These are phyloP conservation scores for Pyrenochaeta sp. DNA, from an alignment of 2,329 filamentous ascomycete species.

Conservation along the genomic window DNA sequence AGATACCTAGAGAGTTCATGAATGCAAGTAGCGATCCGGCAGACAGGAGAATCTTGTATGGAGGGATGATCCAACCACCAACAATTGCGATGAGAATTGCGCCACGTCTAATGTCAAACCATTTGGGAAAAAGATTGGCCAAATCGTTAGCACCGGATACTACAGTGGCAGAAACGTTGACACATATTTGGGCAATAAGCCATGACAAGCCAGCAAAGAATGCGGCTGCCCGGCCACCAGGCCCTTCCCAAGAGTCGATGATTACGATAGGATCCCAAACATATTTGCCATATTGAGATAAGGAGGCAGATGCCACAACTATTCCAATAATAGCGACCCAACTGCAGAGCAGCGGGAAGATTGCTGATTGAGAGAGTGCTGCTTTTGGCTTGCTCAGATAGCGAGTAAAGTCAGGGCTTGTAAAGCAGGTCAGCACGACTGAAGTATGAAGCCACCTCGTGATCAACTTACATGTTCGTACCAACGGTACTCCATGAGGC, in stretches of 20 bases:
- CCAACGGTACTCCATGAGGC: no score
- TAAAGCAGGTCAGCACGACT: slow-evolving; percentile 19
- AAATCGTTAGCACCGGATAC: slow-evolving; percentile 30
- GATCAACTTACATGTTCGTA: slow-evolving; percentile 10
- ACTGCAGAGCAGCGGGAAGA: slow-evolving; percentile 20
- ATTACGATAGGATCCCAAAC: slow-evolving; percentile 33
- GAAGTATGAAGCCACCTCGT: slow-evolving; percentile 13
- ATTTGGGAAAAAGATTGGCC: slow-evolving; percentile 23
- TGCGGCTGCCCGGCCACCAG: slow-evolving; percentile 21
- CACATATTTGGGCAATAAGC: slow-evolving; percentile 23
- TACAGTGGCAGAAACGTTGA: slow-evolving; percentile 33
- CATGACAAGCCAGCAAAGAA: slow-evolving; percentile 28
- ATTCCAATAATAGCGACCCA: slow-evolving; percentile 28
- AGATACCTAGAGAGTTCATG: slow-evolving; percentile 30
- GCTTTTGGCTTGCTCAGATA: slow-evolving; percentile 18
- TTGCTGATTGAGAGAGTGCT: slow-evolving; percentile 18
- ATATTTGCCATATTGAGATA: slow-evolving; percentile 19
- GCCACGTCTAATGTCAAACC: slow-evolving; percentile 30
- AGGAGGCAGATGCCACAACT: slow-evolving; percentile 18
- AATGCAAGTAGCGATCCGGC: slow-evolving; percentile 31
- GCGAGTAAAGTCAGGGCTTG: slow-evolving; percentile 24
- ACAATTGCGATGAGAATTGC: slow-evolving; percentile 20
- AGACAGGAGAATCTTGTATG: slow-evolving; percentile 31
- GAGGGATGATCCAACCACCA: slow-evolving; percentile 23
- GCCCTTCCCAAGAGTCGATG: slow-evolving; percentile 15